Percentiles rank a stretch among this genome's conserved stretches.
Conservation (phyloP, 805 yeast species). For the Naumovozyma baii region DNA sequence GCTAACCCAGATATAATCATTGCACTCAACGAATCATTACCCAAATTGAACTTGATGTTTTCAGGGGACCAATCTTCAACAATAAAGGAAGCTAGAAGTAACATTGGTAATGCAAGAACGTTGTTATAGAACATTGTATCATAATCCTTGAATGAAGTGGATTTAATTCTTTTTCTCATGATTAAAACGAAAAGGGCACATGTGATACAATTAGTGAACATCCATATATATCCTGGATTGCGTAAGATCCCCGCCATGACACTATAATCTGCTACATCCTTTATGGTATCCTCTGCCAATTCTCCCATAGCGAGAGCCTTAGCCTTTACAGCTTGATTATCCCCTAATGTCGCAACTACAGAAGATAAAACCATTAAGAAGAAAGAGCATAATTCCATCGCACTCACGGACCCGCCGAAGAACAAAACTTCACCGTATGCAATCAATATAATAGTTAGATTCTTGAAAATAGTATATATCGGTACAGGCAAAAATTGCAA, state of each 20-base stretch:
- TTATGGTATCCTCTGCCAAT: conserved; percentile 22
- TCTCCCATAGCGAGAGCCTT: conserved; percentile 26
- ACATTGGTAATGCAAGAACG: conserved; percentile 77
- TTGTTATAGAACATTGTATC: conserved; percentile 96
- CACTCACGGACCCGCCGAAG: conserved; percentile 84
- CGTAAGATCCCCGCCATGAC: conserved; percentile 30
- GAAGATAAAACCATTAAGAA: conserved; percentile 82
- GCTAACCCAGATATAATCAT: conserved; percentile 86
- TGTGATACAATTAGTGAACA: conserved; percentile 81
- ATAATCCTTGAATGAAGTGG: conserved; percentile 84
- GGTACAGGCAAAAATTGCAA: conserved; percentile 82
- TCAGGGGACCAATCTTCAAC: conserved; percentile 84
- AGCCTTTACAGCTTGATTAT: conserved; percentile 23
- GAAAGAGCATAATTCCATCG: conserved; percentile 73
- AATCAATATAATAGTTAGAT: conserved; percentile 84
- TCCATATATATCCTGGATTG: conserved; percentile 83
- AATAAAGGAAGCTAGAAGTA: conserved; percentile 57
- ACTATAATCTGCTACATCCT: conserved; percentile 18
- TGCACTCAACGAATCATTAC: conserved; percentile 52
- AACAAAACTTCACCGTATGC: conserved; percentile 96
- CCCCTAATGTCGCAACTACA: conserved; percentile 84
- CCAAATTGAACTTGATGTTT: conserved; percentile 64
- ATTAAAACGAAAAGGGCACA: conserved; percentile 81
- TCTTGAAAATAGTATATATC: conserved; percentile 92
- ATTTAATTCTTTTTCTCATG: conserved; percentile 92